Evolutionary conservation across 306 rosid genomes (phyloP), one percentile per base, ranked within the genome.

Genomic region (Sesbania bispinosa): DNA sequence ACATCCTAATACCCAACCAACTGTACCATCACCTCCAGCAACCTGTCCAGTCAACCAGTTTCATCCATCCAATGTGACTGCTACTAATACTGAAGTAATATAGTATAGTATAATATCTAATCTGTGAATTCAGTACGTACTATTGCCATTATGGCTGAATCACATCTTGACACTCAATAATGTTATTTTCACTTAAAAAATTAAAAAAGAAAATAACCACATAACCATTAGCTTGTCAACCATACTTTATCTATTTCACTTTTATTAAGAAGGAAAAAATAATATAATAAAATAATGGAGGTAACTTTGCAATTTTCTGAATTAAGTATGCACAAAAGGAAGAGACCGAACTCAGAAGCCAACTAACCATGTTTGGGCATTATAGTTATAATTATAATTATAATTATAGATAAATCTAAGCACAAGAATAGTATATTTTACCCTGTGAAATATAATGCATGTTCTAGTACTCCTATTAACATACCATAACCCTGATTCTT

Each of bases 11-110:
- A 92, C 97, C 99, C 99, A 95, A 50, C 99, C 99, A 27, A 95
- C 97, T 10, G 99, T 88, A 63, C 99, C 99, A 78, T 95, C 99
- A 71, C 99, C 99, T 58, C 99, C 99, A 46, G 99, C 99, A 80
- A 92, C 99, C 99, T 95, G 85, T 66, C 58, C 84, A 82, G 69
- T 71, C 71, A 85, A 61, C 80, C 75, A 65, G 67, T 42, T 75
- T 42, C 73, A 30, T 54, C 55, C 82, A 76, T 73, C 54, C 60
- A 64, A 47, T 62, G 33, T 54, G 21, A 82, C 30, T 39, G 45
- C 80, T 18, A 55, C 41, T 26, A 26, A 36, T 18, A 55, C 41
- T 26, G 19, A 36, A 57, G 67, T 64, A 69, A 16, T 32, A 26
- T 10, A 35, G 1, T 2, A 16, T 35, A n/a, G 29, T 23, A 14